Percentiles rank a stretch among this genome's conserved stretches.
Evolutionary conservation across 108 stramenopile genomes (phyloP).

Genomic region (Schizochytrium sp.): DNA sequence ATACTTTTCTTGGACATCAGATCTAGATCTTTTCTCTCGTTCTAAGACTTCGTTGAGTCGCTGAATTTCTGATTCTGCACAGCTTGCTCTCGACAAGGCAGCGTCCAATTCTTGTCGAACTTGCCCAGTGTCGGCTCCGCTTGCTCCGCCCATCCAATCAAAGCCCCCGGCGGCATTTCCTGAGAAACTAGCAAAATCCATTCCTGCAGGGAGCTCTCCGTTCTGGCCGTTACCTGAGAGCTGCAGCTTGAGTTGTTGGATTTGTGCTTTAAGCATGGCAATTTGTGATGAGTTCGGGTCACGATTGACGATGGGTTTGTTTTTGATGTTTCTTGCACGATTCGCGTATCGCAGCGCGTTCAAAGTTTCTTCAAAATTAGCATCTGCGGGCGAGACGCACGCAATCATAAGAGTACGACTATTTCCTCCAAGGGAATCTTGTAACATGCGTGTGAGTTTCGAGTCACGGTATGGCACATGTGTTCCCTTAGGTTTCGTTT

Average conservation of each 20-base stretch:
- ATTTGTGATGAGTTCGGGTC: slow-evolving; percentile 65
- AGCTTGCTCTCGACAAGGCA: not conserved
- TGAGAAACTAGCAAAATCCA: not conserved
- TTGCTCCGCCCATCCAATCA: not conserved
- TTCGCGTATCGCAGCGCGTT: slow-evolving; percentile 78
- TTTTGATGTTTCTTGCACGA: slow-evolving; percentile 72
- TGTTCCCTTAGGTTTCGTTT: slow-evolving; percentile 65
- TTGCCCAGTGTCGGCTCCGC: not conserved
- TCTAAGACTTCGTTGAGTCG: slow-evolving; percentile 39
- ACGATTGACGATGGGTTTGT: slow-evolving; percentile 67
- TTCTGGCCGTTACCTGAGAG: slow-evolving; percentile 44
- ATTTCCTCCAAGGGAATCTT: slow-evolving; percentile 79
- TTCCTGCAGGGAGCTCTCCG: not conserved
- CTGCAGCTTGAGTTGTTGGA: slow-evolving; percentile 54
- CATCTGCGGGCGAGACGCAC: slow-evolving; percentile 75
- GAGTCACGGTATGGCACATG: slow-evolving; percentile 78
- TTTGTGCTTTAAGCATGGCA: slow-evolving; percentile 60
- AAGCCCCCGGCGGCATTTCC: not conserved
- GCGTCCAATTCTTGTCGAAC: slow-evolving; percentile 19
- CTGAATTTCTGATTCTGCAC: slow-evolving; percentile 2
- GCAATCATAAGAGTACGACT: slow-evolving; percentile 78
- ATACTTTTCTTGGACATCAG: slow-evolving; percentile 50
- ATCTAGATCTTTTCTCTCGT: slow-evolving; percentile 19
- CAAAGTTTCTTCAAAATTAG: slow-evolving; percentile 75
- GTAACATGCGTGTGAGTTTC: slow-evolving; percentile 78